Percentiles rank a stretch among this genome's conserved stretches.
phyloP scores from a whole-genome alignment of 192 early-diverging fungal genomes.

The Borealophlyctis nickersoniae region DNA sequence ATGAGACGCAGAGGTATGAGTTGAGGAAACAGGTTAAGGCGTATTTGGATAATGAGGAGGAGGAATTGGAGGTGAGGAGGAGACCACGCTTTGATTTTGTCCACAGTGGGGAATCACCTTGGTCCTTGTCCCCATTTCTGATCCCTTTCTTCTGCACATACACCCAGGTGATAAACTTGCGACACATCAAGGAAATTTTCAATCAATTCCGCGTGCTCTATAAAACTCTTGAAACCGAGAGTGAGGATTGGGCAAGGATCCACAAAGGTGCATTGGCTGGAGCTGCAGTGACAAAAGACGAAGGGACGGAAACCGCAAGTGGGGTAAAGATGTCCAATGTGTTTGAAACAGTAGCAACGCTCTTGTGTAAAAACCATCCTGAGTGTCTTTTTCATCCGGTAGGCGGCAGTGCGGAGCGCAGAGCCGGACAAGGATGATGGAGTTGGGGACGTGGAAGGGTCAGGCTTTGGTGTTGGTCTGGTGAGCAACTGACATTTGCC shows the following conservation, averaged over 20 bases:
- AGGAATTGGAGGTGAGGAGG: slow-evolving; percentile 46
- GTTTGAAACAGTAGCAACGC: too few relatives aligned
- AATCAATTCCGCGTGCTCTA: slow-evolving; percentile 48
- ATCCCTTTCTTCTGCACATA: too few relatives aligned
- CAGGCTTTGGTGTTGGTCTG: slow-evolving; percentile 57
- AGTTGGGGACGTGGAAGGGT: slow-evolving; percentile 57
- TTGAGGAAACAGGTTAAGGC: slow-evolving; percentile 43
- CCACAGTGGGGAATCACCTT: too few relatives aligned
- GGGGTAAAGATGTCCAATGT: too few relatives aligned
- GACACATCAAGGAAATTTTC: slow-evolving; percentile 55
- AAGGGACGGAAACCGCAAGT: too few relatives aligned
- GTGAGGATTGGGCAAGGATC: slow-evolving; percentile 40
- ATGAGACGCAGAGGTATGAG: slow-evolving; percentile 48
- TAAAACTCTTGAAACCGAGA: slow-evolving; percentile 45
- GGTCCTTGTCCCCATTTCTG: too few relatives aligned
- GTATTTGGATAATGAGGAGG: slow-evolving; percentile 51
- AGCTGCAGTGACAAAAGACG: not conserved
- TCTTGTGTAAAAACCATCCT: too few relatives aligned
- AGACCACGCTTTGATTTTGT: too few relatives aligned
- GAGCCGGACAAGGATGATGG: slow-evolving; percentile 49
- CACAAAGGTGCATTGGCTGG: slow-evolving; percentile 10
- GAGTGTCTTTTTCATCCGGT: too few relatives aligned
- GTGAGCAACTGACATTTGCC: too few relatives aligned
- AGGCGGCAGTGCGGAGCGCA: too few relatives aligned
- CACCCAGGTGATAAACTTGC: slow-evolving; percentile 47